Percentiles rank a stretch among this genome's conserved stretches.
Conservation (phyloP, 306 rosid genomes). For the Macrotyloma uniflorum region DNA sequence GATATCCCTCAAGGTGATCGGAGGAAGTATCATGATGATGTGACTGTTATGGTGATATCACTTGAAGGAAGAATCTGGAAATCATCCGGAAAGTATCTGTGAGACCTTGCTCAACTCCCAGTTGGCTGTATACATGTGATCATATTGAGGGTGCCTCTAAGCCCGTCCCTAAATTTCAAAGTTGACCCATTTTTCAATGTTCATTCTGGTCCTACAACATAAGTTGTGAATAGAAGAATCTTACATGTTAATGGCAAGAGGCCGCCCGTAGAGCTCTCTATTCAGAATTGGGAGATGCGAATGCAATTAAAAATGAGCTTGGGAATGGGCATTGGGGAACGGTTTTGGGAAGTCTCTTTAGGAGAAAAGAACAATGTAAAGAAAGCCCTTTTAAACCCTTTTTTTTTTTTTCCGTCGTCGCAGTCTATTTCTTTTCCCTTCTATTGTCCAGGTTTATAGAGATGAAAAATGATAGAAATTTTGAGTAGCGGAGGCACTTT, state of each 20-base stretch:
- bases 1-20: slow-evolving; percentile 93
- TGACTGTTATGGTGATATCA: slow-evolving; percentile 86
- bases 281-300: background rate
- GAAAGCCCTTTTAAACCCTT: slow-evolving; percentile 23
- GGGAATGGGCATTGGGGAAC: background rate
- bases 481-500: slow-evolving; percentile 57
- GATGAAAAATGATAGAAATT: slow-evolving; percentile 58
- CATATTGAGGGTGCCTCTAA: background rate
- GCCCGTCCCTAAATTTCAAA: background rate
- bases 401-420: slow-evolving; percentile 1
- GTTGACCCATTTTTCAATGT: background rate
- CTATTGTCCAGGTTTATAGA: slow-evolving; percentile 33
- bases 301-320: background rate
- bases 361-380: slow-evolving; percentile 33
- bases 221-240: background rate
- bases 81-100: slow-evolving; percentile 87
- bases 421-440: slow-evolving; percentile 24
- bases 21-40: slow-evolving; percentile 90
- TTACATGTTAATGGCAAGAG: background rate
- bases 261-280: background rate
- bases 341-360: slow-evolving; percentile 14
- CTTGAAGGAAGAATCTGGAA: slow-evolving; percentile 97
- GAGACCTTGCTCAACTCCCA: slow-evolving; percentile 41
- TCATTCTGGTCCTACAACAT: background rate
- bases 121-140: slow-evolving; percentile 36